Evolutionary conservation across 805 yeast genomes (phyloP).

Genomic region (Candida pseudoglaebosa): DNA sequence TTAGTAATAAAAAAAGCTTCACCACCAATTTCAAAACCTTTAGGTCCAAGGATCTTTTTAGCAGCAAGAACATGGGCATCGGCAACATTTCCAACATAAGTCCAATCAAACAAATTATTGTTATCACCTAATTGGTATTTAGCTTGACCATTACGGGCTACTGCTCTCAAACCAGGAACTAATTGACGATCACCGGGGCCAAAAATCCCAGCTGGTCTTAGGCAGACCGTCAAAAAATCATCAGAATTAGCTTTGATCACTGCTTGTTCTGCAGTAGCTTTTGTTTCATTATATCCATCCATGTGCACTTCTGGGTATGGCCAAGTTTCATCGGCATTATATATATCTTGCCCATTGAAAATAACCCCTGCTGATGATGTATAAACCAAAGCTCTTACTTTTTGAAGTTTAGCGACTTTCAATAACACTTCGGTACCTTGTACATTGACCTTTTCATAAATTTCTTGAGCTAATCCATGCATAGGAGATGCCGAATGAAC

Average conservation of each 20-base stretch:
- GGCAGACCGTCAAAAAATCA: constrained; percentile 66
- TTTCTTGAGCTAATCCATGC: constrained; percentile 78
- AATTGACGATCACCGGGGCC: constrained; percentile 98
- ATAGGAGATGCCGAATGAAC: constrained; percentile 97
- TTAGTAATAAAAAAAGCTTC: constrained; percentile 88
- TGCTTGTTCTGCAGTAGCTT: constrained; percentile 83
- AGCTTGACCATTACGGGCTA: constrained; percentile 79
- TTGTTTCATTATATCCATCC: constrained; percentile 96
- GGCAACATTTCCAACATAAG: constrained; percentile 98
- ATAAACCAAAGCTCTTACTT: constrained; percentile 71
- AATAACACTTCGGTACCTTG: constrained; percentile 79
- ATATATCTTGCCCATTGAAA: constrained; percentile 89
- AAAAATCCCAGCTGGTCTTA: constrained; percentile 96
- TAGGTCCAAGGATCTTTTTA: constrained; percentile 54
- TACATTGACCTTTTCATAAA: constrained; percentile 87
- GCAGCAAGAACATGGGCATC: constrained; percentile 95
- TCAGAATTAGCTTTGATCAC: constrained; percentile 64
- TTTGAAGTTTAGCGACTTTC: constrained; percentile 50
- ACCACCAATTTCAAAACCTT: constrained; percentile 59
- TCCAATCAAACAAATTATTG: constrained; percentile 91
- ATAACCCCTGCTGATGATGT: constrained; percentile 98
- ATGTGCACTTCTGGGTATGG: constrained; percentile 89
- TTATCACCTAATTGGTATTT: constrained; percentile 94
- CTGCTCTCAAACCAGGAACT: constrained; percentile 86
- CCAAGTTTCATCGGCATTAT: constrained; percentile 90